Conservation (phyloP, 345 rosid genomes). For the Abelmoschus esculentus region DNA sequence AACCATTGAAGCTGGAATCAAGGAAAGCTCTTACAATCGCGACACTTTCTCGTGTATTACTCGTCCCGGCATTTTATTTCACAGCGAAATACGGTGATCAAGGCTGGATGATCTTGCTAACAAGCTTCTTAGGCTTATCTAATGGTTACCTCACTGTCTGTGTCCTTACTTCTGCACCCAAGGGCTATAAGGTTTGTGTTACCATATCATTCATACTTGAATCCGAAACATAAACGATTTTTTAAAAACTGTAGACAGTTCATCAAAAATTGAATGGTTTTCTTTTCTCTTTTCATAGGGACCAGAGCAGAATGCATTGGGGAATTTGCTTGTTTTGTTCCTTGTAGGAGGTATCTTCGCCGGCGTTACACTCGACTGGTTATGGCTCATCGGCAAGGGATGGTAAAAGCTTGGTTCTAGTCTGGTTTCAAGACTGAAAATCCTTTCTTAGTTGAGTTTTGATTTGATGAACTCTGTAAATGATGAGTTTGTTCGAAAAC, state of each 20-base stretch:
- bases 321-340: conserved; percentile 54
- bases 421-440: background rate
- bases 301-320: conserved; percentile 60
- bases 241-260: background rate
- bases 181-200: conserved; percentile 63
- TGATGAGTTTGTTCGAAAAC: no score
- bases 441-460: no score
- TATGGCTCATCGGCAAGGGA: conserved; percentile 64
- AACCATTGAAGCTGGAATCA: conserved; percentile 43
- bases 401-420: conserved; percentile 28
- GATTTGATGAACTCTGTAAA: no score
- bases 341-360: conserved; percentile 47
- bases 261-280: background rate
- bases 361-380: conserved; percentile 52
- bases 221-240: background rate
- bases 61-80: conserved; percentile 72
- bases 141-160: conserved; percentile 75
- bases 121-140: conserved; percentile 61
- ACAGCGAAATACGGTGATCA: conserved; percentile 67
- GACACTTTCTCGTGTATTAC: conserved; percentile 39
- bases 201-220: background rate
- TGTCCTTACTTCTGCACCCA: conserved; percentile 68
- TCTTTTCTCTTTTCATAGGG: conserved; percentile 28
- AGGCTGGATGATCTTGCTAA: conserved; percentile 82
- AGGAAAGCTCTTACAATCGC: conserved; percentile 44